Evolutionary conservation across 2,329 filamentous ascomycete species (phyloP).

Genomic region (Colletotrichum tropicicola): DNA sequence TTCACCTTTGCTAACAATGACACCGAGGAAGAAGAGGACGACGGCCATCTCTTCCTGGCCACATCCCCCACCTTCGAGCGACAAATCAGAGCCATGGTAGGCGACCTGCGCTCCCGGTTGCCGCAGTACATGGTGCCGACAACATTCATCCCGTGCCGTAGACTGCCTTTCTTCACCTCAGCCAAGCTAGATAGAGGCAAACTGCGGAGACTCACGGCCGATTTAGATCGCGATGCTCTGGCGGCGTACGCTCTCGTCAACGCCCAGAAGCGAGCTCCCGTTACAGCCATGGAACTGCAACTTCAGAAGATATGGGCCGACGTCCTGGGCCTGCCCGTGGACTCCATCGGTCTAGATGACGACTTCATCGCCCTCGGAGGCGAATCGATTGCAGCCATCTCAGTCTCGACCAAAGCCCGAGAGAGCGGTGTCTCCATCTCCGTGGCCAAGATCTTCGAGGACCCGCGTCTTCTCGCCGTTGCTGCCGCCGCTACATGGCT

Average conservation of each 20-base stretch:
- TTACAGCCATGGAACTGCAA: neutral
- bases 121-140: conserved; percentile 34
- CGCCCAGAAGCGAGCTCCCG: neutral
- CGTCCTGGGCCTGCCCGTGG: conserved; percentile 41
- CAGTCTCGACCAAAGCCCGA: neutral
- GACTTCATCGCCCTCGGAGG: conserved; percentile 69
- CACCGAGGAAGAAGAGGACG: neutral
- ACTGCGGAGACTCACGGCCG: neutral
- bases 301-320: conserved; percentile 42
- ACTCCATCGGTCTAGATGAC: conserved; percentile 60
- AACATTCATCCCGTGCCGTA: conserved; percentile 17
- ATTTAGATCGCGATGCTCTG: neutral
- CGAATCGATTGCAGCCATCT: conserved; percentile 41
- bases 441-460: conserved; percentile 28
- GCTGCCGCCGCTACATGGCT: neutral
- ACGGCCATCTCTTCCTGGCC: neutral
- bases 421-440: conserved; percentile 8
- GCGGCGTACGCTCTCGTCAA: neutral
- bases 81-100: neutral
- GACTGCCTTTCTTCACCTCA: conserved; percentile 25
- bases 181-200: conserved; percentile 33
- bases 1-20: neutral
- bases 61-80: neutral
- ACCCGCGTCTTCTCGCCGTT: conserved; percentile 9
- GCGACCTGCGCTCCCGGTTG: neutral